Base-by-base conservation (phyloP, 2,329 filamentous ascomycete species). In the Alternaria longipes region DNA sequence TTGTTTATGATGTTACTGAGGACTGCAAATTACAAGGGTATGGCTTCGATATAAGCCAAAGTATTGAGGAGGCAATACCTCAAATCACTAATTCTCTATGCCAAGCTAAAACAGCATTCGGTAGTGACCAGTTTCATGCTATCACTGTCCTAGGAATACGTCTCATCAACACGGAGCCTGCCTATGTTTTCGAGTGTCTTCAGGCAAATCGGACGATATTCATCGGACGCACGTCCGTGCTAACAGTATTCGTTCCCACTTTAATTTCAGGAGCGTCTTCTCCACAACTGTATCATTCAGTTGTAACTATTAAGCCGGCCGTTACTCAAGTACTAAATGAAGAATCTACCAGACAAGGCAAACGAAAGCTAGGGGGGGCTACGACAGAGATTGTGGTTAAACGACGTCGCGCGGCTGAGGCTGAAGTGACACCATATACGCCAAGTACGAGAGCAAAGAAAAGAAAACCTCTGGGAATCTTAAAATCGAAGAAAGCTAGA, bases 101-200 rank as follows among this genome's bases (percentile, higher is more conserved):
- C 28, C 45, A 51, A 60, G 57, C 57, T 52, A 30, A 52, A 56
- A 45, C 52, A 41, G 45, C 40, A 52, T 60, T 60, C n/a, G 40
- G 57, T 41, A 60, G 45, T 42, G 8, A 56, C 4, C 40, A 56
- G 57, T 28, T 30, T 52, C 20, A 60, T 52, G 46, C 30, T 3
- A 47, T 60, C 22, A 60, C 57, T 60, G 9, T 60, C 57, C 52
- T 60, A n/a, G 52, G 57, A 51, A 56, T 52, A 12, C 22, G 42
- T 45, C 57, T 60, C n/a, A 56, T 26, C 18, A 60, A 52, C 36
- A 60, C 45, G 8, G 57, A 60, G 38, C 57, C 57, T 60, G 11
- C 52, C 44, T 60, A 55, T 60, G 3, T 51, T 4, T 60, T 60
- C 16, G 22, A 36, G 52, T 47, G n/a, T 42, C 52, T 60, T 52